Evolutionary conservation across 805 yeast genomes (phyloP), one percentile per base, ranked within the genome.

Genomic region (Spathaspora sp.): DNA sequence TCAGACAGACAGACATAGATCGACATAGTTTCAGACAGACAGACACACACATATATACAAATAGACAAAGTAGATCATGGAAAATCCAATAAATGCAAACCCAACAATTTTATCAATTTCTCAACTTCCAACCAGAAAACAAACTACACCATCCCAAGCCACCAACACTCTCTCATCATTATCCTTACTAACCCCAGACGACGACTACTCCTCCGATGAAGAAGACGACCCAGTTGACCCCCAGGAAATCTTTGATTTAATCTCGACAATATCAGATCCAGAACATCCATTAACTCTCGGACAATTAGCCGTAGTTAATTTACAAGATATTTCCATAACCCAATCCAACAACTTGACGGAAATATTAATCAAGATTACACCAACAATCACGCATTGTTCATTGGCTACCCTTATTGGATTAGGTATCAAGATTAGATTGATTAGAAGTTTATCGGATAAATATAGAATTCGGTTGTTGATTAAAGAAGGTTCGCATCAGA

Each of bases 311-410:
- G 97, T 94, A 42, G 97, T 94, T 1, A 91, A 90, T 60, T 72
- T 94, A 47, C 77, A 79, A 5, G 97, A 96, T 64, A 94, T 94
- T 52, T 67, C 72, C 40, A 90, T 94, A 2, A 35, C 17, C 11
- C 40, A n/a, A 73, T 23, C 68, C 2, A 87, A 89, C 60, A 73
- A 82, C 10, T 82, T 91, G 61, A 87, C 94, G 0, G 89, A 86
- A 55, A 89, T 94, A 0, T 61, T 82, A 19, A 89, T 94, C 28
- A 82, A 80, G 59, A 94, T 94, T 55, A 94, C 99, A 0, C 99
- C 99, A 1, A 94, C 99, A 0, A 93, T 94, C 60, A 94, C 98
- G 3, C 99, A 94, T 63, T 94, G 99, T 66, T 90, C 97, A 0
- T 75, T 94, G 54, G 99, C 99, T 0, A 94, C 99, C 0, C 78